Percentiles rank a stretch among this genome's conserved stretches.
These are phyloP conservation scores for Athelia sp. DNA, from an alignment of 1,284 basidiomycete genomes.

Conservation along the genomic window DNA sequence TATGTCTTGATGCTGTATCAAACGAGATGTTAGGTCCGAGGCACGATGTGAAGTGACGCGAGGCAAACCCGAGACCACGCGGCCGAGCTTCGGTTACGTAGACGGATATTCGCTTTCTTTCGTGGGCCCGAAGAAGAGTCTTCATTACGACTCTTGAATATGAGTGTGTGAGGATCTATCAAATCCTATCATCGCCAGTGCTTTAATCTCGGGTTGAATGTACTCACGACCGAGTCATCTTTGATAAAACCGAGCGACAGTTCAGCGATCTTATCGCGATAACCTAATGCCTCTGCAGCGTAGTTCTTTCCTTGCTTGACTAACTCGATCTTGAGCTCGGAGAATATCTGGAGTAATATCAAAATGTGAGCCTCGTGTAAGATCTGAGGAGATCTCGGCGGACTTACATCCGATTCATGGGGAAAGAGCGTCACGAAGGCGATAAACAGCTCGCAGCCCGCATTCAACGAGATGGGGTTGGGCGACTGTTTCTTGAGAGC, in stretches of 20 bases:
- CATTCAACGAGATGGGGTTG: conserved; percentile 83
- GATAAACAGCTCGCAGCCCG: conserved; percentile 89
- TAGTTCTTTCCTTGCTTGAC: conserved; percentile 76
- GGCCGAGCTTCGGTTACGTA: conserved; percentile 97
- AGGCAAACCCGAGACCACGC: conserved; percentile 68
- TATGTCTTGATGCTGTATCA: conserved; percentile 80
- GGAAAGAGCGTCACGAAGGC: conserved; percentile 83
- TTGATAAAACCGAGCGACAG: conserved; percentile 90
- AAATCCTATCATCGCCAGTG: neutral
- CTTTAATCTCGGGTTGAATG: conserved; percentile 2
- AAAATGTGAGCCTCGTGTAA: neutral
- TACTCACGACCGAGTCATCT: conserved; percentile 84
- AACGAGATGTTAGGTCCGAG: conserved; percentile 5
- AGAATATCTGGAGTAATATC: conserved; percentile 57
- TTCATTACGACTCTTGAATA: conserved; percentile 96
- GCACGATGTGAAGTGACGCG: conserved; percentile 7
- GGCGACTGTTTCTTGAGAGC: conserved; percentile 58
- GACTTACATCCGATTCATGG: conserved; percentile 74
- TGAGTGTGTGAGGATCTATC: conserved; percentile 89
- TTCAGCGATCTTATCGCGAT: conserved; percentile 86
- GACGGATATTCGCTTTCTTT: conserved; percentile 91
- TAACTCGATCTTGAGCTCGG: conserved; percentile 77
- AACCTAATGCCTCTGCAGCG: conserved; percentile 76
- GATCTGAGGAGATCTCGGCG: neutral
- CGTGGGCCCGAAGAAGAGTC: conserved; percentile 84